Evolutionary conservation across 1,284 basidiomycete species (phyloP).

Genomic region (Rhodotorula sp.): DNA sequence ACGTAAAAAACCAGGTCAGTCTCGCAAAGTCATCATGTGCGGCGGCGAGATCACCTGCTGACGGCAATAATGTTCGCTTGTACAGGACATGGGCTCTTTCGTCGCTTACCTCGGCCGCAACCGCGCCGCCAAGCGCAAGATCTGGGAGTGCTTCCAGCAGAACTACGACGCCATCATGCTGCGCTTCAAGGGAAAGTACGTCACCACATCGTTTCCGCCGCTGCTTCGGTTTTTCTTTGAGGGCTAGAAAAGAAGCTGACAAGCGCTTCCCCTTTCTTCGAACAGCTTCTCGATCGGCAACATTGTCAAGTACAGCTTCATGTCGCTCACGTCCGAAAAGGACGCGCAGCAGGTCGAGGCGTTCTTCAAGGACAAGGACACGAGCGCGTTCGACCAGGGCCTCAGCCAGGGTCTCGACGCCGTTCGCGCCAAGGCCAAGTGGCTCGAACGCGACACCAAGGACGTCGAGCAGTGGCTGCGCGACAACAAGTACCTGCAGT

Average conservation of each 20-base stretch:
- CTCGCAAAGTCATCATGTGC: not conserved
- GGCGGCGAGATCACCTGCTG: not conserved
- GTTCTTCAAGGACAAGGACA: constrained; percentile 55
- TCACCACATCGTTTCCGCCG: constrained; percentile 17
- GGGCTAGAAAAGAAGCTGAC: rapidly evolving
- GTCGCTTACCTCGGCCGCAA: constrained; percentile 47
- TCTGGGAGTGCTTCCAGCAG: constrained; percentile 24
- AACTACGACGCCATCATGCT: constrained; percentile 19
- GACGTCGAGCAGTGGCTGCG: constrained; percentile 66
- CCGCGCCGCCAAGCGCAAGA: constrained; percentile 36
- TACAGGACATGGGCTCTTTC: constrained; percentile 43
- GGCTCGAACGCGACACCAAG: constrained; percentile 57
- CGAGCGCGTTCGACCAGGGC: constrained; percentile 19
- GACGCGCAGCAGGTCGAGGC: constrained; percentile 66
- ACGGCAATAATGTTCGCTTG: too few relatives aligned
- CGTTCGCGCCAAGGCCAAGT: constrained; percentile 55
- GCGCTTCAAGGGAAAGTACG: constrained; percentile 21
- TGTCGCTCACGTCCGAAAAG: constrained; percentile 61
- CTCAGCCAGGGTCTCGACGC: constrained; percentile 53
- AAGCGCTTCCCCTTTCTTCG: not conserved
- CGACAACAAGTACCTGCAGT: constrained; percentile 45
- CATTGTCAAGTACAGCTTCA: constrained; percentile 24
- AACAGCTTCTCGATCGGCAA: constrained; percentile 53
- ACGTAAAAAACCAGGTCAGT: constrained; percentile 42
- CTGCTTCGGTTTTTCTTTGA: not conserved